Evolutionary conservation across 164 flowering plant genomes (phyloP), one percentile per base, ranked within the genome.

Genomic region (Protea cynaroides): DNA sequence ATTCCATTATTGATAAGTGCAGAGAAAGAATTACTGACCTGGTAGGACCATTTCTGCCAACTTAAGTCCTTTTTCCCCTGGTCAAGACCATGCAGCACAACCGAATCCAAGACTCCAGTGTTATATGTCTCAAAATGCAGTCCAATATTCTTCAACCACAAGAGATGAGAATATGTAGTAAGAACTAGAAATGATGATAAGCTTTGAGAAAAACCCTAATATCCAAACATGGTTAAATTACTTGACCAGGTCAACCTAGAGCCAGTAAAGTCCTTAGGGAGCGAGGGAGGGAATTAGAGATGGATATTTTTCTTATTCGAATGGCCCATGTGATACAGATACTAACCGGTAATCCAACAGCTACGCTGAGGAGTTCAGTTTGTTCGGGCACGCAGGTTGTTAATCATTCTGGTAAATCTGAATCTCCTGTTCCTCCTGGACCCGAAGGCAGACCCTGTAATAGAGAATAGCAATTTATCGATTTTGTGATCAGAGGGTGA

Each of bases 21-120:
- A 50, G 25, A 53, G 29, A 21, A 19, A 23, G 1, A 19, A 61
- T 53, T 22, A 24, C 74, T 58, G 4, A 95, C 99, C 96, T 85
- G 88, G 74, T 95, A 92, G 14, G 89, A 81, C 99, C 99, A 95
- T 78, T 83, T 90, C 76, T 87, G 86, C 85, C 84, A 69, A 13
- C 92, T 75, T 71, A 95, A 78, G 71, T 92, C 99, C 69, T 61
- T 73, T 21, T 68, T 78, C 17, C 95, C 98, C 2, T 78, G 69
- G 76, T 82, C 77, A 21, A 95, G 75, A 56, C 99, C 99, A 24
- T 76, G 69, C 36, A 95, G 74, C 64, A 44, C 71, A 64, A 95
- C 95, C 22, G 91, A 88, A 62, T 97, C 98, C 0, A 76, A 73
- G 59, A 95, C 71, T 67, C 99, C 99, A 14, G 89, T 84, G 38